phyloP scores from a whole-genome alignment of 2,329 filamentous ascomycete species.

The Fusarium keratoplasticum region DNA sequence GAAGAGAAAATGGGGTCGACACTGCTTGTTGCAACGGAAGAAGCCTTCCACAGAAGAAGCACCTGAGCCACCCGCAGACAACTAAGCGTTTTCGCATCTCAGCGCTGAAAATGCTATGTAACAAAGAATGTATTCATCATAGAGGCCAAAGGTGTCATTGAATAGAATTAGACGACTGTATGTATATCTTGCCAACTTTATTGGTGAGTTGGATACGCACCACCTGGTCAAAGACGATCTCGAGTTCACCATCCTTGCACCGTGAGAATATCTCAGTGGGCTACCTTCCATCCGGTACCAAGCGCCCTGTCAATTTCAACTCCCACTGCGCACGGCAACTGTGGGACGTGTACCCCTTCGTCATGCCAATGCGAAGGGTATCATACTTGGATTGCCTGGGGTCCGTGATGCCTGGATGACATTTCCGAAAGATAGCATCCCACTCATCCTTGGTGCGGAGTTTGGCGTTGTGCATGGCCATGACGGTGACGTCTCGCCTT shows the following conservation, averaged over 20 bases:
- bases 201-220: neutral
- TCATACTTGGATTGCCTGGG: neutral
- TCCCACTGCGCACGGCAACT: slow-evolving; percentile 35
- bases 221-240: neutral
- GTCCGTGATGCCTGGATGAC: neutral
- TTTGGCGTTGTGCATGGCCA: slow-evolving; percentile 40
- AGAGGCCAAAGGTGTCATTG: slow-evolving; percentile 3
- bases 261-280: neutral
- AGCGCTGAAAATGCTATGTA: neutral
- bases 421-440: slow-evolving; percentile 8
- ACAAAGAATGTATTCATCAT: slow-evolving; percentile 8
- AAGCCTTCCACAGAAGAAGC: slow-evolving; percentile 54
- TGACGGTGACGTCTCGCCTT: slow-evolving; percentile 36
- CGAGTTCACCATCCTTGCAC: neutral
- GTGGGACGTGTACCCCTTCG: slow-evolving; percentile 20
- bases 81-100: neutral
- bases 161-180: slow-evolving; percentile 1
- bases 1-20: slow-evolving; percentile 84
- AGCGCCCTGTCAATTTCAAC: neutral
- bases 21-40: slow-evolving; percentile 81
- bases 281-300: neutral
- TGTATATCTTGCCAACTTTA: neutral
- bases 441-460: slow-evolving; percentile 27
- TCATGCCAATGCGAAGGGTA: neutral
- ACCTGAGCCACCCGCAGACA: neutral